These are phyloP conservation scores for Clohesyomyces aquaticus DNA, from an alignment of 495 filamentous ascomycete genomes.

Conservation along the genomic window DNA sequence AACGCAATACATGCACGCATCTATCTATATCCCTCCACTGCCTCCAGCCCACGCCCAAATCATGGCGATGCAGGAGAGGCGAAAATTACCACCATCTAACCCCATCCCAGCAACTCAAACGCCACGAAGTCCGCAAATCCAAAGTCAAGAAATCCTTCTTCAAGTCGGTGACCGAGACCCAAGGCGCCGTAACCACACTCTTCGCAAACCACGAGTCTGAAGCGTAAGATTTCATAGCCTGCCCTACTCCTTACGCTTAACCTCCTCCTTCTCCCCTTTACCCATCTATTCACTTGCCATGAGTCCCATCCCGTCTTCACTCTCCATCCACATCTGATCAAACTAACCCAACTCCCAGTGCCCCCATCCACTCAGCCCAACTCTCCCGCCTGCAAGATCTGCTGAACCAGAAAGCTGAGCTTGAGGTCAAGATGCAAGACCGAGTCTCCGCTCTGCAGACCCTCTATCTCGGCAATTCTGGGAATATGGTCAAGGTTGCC, in stretches of 20 bases:
- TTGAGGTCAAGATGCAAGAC: constrained; percentile 23
- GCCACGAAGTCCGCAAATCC: background rate
- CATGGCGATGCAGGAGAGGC: too few relatives aligned
- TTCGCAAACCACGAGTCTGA: constrained; percentile 24
- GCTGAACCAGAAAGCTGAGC: constrained; percentile 8
- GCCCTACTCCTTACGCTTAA: background rate
- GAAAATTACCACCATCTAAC: too few relatives aligned
- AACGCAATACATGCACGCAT: too few relatives aligned
- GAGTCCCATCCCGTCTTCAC: background rate
- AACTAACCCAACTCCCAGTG: constrained; percentile 16
- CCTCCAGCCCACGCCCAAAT: too few relatives aligned
- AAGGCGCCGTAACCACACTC: constrained; percentile 10
- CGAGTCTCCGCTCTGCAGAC: too few relatives aligned
- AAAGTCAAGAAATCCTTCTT: constrained; percentile 8
- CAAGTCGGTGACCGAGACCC: background rate
- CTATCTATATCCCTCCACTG: too few relatives aligned
- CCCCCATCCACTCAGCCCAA: constrained; percentile 18
- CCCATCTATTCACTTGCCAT: background rate
- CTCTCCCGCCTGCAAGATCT: constrained; percentile 13
- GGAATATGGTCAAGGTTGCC: too few relatives aligned
- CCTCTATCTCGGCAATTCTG: too few relatives aligned
- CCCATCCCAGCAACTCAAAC: constrained; percentile 17
- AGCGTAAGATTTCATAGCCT: constrained; percentile 14
- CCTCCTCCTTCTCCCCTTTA: background rate
- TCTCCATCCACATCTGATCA: background rate